Conservation (phyloP, 495 filamentous ascomycete species). For the Xylaria grammica region DNA sequence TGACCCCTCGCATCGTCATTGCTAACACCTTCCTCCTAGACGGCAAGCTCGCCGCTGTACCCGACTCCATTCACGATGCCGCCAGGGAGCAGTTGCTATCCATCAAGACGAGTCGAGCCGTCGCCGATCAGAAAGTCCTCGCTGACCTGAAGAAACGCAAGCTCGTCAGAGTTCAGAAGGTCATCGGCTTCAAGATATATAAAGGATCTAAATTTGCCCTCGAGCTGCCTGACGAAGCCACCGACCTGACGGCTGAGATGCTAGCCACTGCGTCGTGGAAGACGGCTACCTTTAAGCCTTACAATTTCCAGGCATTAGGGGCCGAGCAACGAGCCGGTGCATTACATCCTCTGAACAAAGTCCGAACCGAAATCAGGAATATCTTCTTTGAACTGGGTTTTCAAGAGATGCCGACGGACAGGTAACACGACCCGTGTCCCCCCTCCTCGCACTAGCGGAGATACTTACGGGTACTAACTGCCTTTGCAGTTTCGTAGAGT, state of each 20-base stretch:
- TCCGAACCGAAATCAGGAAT: slow-evolving; percentile 89
- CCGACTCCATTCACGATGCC: slow-evolving; percentile 74
- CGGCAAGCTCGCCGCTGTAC: too few relatives aligned
- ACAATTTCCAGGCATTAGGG: slow-evolving; percentile 95
- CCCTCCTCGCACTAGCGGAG: neutral
- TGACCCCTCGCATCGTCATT: neutral
- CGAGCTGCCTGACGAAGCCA: slow-evolving; percentile 92
- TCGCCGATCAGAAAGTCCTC: slow-evolving; percentile 73
- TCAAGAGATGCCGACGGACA: slow-evolving; percentile 82
- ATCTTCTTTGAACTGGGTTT: slow-evolving; percentile 98
- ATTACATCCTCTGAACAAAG: slow-evolving; percentile 93
- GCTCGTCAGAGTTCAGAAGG: too few relatives aligned
- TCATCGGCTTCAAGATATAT: slow-evolving; percentile 78
- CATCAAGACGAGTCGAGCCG: slow-evolving; percentile 69
- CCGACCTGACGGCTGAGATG: slow-evolving; percentile 95
- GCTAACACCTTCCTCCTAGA: slow-evolving; percentile 12
- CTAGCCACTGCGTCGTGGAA: slow-evolving; percentile 80
- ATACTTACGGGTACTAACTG: neutral
- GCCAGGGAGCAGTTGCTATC: slow-evolving; percentile 74
- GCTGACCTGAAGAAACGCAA: too few relatives aligned
- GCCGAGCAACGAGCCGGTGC: slow-evolving; percentile 78
- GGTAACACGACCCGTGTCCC: slow-evolving; percentile 39
- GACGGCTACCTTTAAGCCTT: slow-evolving; percentile 88
- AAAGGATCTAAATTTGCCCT: slow-evolving; percentile 87
- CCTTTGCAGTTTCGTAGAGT: slow-evolving; percentile 72